These are phyloP conservation scores for Pyrus betulifolia DNA, from an alignment of 306 rosid species.

Conservation along the genomic window DNA sequence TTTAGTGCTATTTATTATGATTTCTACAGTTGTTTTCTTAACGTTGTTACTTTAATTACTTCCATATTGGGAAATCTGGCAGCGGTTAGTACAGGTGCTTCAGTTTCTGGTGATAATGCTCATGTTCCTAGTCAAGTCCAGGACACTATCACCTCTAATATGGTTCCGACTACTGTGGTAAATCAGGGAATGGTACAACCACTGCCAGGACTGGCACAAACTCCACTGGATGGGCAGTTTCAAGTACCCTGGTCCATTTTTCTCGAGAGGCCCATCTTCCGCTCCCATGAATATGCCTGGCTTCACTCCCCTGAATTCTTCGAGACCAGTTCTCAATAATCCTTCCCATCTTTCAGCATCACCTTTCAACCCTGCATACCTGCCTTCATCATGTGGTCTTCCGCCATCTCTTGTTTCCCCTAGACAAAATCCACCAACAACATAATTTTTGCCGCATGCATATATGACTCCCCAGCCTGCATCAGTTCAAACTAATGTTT, in stretches of 20 bases:
- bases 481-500: slow-evolving; percentile 33
- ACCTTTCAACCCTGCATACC: slow-evolving; percentile 32
- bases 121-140: slow-evolving; percentile 30
- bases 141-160: slow-evolving; percentile 21
- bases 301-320: slow-evolving; percentile 35
- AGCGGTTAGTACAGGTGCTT: slow-evolving; percentile 33
- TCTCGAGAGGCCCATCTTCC: slow-evolving; percentile 37
- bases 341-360: slow-evolving; percentile 36
- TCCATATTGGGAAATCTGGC: slow-evolving; percentile 60
- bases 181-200: slow-evolving; percentile 40
- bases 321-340: slow-evolving; percentile 20
- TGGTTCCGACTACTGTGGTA: slow-evolving; percentile 25
- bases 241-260: slow-evolving; percentile 56
- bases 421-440: slow-evolving; percentile 34
- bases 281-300: slow-evolving; percentile 33
- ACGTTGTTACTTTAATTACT: neutral
- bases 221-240: slow-evolving; percentile 29
- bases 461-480: slow-evolving; percentile 36
- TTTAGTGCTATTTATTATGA: neutral
- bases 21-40: neutral
- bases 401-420: slow-evolving; percentile 39
- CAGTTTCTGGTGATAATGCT: slow-evolving; percentile 33
- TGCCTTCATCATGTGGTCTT: slow-evolving; percentile 41
- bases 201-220: neutral
- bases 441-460: slow-evolving; percentile 22